These are phyloP conservation scores for Podila minutissima DNA, from an alignment of 192 early-diverging fungal species.

Conservation along the genomic window DNA sequence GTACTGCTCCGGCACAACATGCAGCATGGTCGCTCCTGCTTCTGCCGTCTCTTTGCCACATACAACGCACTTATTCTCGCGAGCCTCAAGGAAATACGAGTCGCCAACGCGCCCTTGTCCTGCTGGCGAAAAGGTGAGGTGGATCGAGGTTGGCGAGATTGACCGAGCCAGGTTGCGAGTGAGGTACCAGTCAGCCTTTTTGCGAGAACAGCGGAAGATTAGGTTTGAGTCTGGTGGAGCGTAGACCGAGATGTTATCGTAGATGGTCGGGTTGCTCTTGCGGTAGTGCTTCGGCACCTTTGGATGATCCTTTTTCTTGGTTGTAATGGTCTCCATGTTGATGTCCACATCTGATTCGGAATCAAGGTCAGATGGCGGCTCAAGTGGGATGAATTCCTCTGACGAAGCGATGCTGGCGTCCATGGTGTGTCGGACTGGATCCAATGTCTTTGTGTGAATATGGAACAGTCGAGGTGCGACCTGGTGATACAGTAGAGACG, in stretches of 20 bases:
- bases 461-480: too few species aligned
- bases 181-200: slow-evolving; percentile 43
- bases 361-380: slow-evolving; percentile 8
- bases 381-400: slow-evolving; percentile 23
- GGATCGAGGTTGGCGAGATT: slow-evolving; percentile 25
- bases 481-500: too few species aligned
- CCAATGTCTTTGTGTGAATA: too few species aligned
- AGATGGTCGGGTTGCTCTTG: slow-evolving; percentile 34
- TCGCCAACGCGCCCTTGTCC: slow-evolving; percentile 35
- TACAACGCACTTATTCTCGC: slow-evolving; percentile 46
- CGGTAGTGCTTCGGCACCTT: slow-evolving; percentile 43
- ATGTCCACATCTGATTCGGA: slow-evolving; percentile 39
- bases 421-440: background rate
- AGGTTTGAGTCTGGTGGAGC: slow-evolving; percentile 47
- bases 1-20: slow-evolving; percentile 47
- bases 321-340: slow-evolving; percentile 8
- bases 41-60: slow-evolving; percentile 21
- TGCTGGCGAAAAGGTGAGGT: slow-evolving; percentile 42
- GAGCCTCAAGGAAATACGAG: slow-evolving; percentile 36
- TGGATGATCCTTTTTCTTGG: background rate
- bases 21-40: slow-evolving; percentile 47
- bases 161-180: slow-evolving; percentile 26
- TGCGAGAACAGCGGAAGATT: slow-evolving; percentile 47
- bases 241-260: slow-evolving; percentile 50
- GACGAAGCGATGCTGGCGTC: background rate